Conservation (phyloP, 1,284 basidiomycete species). For the Leccinum proximum region DNA sequence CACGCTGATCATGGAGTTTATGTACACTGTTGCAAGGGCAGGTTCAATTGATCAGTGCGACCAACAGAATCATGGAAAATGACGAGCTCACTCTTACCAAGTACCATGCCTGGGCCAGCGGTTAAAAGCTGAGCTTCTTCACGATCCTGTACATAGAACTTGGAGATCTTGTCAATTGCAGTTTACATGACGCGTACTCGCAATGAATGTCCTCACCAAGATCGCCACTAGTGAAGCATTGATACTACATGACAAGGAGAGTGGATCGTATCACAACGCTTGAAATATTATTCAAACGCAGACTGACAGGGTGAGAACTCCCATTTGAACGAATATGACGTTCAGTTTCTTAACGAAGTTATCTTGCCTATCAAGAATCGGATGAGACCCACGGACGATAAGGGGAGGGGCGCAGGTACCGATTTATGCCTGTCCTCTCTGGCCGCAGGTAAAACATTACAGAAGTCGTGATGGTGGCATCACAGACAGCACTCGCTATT, state of each 20-base stretch:
- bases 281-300: neutral
- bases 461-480: constrained; percentile 20
- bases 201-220: constrained; percentile 11
- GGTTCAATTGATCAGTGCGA: neutral
- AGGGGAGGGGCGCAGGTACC: constrained; percentile 9
- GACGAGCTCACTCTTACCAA: constrained; percentile 16
- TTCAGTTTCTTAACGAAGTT: constrained; percentile 17
- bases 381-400: too few relatives aligned
- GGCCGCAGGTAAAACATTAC: constrained; percentile 20
- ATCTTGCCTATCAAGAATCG: neutral
- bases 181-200: neutral
- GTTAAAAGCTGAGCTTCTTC: constrained; percentile 3
- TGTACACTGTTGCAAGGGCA: constrained; percentile 10
- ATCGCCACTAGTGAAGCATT: constrained; percentile 10
- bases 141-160: constrained; percentile 15
- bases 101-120: constrained; percentile 10
- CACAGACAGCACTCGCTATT: constrained; percentile 18
- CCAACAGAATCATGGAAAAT: neutral
- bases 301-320: constrained; percentile 22
- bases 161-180: neutral
- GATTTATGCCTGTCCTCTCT: constrained; percentile 9
- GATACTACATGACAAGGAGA: constrained; percentile 12
- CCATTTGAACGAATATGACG: constrained; percentile 24
- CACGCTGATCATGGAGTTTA: too few relatives aligned
- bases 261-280: neutral